Evolutionary conservation across 2,329 filamentous ascomycete genomes (phyloP), one percentile per base, ranked within the genome.

Genomic region (Xylaria multiplex): DNA sequence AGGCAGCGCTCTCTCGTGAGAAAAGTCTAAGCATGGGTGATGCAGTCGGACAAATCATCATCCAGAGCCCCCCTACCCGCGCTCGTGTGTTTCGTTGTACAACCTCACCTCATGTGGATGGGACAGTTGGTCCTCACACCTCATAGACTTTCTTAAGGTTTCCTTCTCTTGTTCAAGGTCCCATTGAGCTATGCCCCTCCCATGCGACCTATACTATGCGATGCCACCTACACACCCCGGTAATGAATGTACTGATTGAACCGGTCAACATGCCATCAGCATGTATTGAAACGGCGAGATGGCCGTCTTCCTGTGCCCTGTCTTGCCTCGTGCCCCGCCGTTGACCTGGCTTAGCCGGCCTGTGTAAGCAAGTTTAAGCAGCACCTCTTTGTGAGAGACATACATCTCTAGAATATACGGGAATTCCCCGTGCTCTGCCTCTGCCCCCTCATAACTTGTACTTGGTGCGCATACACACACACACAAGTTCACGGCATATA

Each of bases 121-220:
- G 27, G 27, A 40, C 37, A 13, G 37, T 40, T 40, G 37, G 37
- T 52, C 37, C 52, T 53, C 64, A 42, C 56, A 43, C 37, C 52
- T 53, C 64, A 42, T 53, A 37, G 48, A 61, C 52, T 56, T 37
- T 14, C 16, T 35, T 14, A 50, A 62, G 45, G 30, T 43, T 57
- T 58, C 40, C 11, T 37, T 42, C 52, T 60, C 32, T n/a, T 56
- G n/a, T n/a, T 54, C 32, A n/a, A 54, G 54, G 66, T 70, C 54
- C 45, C 66, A 69, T 69, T 57, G 59, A 59, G 62, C 55, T 48
- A 68, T 68, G 63, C 63, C 50, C 63, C 61, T 55, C 27, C 27
- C 57, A 59, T 45, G 56, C 56, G 22, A 30, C 56, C 22, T 30
- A 49, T 35, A 30, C 52, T 42, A 52, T 46, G 58, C 48, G 5